A percentile compares a stretch with the other conserved stretches of the same genome.
phyloP scores from a whole-genome alignment of 345 rosid genomes.

The Populus simonii region DNA sequence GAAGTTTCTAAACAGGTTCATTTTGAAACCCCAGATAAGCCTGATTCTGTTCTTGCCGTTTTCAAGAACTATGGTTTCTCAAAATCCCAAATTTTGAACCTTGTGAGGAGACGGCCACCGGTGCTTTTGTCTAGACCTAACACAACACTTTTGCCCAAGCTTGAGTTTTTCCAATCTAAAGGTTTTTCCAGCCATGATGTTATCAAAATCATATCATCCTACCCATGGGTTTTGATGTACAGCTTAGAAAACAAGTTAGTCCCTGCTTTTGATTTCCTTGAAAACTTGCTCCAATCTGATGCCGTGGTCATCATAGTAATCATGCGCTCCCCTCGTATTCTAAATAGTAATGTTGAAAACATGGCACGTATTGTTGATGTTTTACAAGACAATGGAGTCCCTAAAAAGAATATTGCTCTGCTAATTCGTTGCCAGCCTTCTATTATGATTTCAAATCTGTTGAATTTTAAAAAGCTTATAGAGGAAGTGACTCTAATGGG shows the following conservation, averaged over 20 bases:
- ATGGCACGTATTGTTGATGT: background rate
- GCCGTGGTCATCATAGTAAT: background rate
- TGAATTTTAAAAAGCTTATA: background rate
- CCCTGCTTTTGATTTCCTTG: conserved; percentile 15
- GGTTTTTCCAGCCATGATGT: conserved; percentile 15
- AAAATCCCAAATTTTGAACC: background rate
- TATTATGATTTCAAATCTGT: background rate
- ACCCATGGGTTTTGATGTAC: background rate
- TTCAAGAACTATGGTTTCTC: background rate
- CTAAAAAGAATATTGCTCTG: background rate
- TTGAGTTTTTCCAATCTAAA: conserved; percentile 18
- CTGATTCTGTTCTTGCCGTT: background rate
- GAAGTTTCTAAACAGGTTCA: background rate
- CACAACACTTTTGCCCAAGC: conserved; percentile 2
- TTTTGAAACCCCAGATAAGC: background rate
- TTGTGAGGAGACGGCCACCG: background rate
- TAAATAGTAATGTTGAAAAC: background rate
- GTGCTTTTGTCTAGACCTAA: background rate
- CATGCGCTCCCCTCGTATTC: background rate
- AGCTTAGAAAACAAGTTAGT: conserved; percentile 6
- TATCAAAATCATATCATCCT: background rate
- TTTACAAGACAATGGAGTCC: conserved; percentile 17
- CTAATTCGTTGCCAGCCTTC: background rate
- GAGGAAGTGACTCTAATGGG: conserved; percentile 43
- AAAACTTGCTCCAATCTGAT: background rate